These are phyloP conservation scores for Talaromyces sp. DNA, from an alignment of 2,329 filamentous ascomycete genomes.

Conservation along the genomic window DNA sequence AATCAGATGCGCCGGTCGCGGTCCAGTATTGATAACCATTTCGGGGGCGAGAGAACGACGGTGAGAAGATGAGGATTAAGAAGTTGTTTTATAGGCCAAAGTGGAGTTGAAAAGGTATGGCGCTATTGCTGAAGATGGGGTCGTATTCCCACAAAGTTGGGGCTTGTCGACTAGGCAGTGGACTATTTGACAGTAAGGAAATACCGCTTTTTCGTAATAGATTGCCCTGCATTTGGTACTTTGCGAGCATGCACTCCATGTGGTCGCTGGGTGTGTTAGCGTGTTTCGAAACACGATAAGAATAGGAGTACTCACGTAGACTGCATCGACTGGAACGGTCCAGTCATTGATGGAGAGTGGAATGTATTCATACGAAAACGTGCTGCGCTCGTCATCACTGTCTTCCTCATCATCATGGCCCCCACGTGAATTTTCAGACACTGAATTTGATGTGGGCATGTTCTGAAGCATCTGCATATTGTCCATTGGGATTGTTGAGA, in stretches of 20 bases:
- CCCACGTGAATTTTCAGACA: not conserved
- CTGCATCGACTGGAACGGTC: slow-evolving; percentile 11
- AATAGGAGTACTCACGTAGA: slow-evolving; percentile 6
- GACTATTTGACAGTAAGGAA: slow-evolving; percentile 6
- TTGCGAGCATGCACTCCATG: slow-evolving; percentile 12
- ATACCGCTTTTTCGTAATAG: slow-evolving; percentile 9
- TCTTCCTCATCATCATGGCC: not conserved
- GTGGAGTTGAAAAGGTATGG: not conserved
- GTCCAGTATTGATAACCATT: not conserved
- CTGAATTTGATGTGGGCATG: not conserved
- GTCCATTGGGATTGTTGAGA: not conserved
- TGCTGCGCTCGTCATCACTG: slow-evolving; percentile 7
- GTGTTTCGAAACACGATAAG: not conserved
- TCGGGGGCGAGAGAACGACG: not conserved
- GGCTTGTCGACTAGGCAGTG: not conserved
- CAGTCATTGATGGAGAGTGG: slow-evolving; percentile 11
- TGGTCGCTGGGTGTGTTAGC: slow-evolving; percentile 7
- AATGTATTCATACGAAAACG: slow-evolving; percentile 11
- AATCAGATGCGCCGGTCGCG: not conserved
- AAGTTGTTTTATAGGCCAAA: not conserved
- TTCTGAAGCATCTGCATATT: not conserved
- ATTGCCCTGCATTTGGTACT: slow-evolving; percentile 1
- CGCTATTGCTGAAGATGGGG: not conserved
- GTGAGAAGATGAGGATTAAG: not conserved
- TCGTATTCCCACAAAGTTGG: not conserved